Evolutionary conservation across 805 yeast genomes (phyloP).

Genomic region (Pichia scutulata): DNA sequence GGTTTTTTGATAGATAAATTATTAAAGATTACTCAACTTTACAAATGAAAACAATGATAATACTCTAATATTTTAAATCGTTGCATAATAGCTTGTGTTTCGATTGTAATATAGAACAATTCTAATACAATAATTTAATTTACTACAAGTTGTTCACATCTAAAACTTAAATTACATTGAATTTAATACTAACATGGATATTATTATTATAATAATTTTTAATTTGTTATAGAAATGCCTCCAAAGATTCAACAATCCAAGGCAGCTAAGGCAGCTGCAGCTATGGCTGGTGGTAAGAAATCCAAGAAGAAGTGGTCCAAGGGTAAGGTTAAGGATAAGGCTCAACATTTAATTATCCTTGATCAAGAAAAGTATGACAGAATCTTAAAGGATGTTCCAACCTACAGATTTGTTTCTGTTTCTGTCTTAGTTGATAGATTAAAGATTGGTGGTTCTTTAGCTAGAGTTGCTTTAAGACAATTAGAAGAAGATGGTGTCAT

Average conservation of each 20-base stretch:
- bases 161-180: too few relatives aligned
- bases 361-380: constrained; percentile 99
- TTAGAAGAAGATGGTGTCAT: constrained; percentile 93
- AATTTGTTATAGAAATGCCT: constrained; percentile 77
- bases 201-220: neutral
- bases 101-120: too few relatives aligned
- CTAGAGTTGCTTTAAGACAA: constrained; percentile 96
- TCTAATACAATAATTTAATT: too few relatives aligned
- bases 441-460: constrained; percentile 98
- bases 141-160: too few relatives aligned
- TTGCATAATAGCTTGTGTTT: too few relatives aligned
- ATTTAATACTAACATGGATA: neutral
- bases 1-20: too few relatives aligned
- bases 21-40: too few relatives aligned
- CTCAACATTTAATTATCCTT: constrained; percentile 92
- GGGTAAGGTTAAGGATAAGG: constrained; percentile 99
- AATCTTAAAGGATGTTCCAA: constrained; percentile 98
- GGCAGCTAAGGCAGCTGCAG: constrained; percentile 99
- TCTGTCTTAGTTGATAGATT: constrained; percentile 98
- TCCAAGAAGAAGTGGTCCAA: constrained; percentile 99
- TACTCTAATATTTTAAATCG: too few relatives aligned
- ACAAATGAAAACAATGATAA: too few relatives aligned
- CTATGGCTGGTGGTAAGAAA: constrained; percentile 99
- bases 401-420: constrained; percentile 96
- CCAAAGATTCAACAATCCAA: constrained; percentile 98